Percentiles rank a stretch among this genome's conserved stretches.
Evolutionary conservation across 345 rosid species (phyloP).

Genomic region (Heritiera fomes): DNA sequence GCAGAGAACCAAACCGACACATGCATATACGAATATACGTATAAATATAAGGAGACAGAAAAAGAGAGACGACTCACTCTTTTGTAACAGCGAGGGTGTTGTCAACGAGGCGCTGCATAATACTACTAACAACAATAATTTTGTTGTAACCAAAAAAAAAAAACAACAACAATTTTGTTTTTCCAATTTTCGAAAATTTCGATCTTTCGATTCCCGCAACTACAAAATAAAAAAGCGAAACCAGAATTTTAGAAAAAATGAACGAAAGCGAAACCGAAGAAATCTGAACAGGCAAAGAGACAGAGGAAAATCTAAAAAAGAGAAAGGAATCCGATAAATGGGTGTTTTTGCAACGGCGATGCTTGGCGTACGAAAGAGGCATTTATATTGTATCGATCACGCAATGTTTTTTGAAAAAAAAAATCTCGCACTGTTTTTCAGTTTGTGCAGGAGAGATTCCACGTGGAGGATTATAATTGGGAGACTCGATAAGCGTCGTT

Average conservation of each 20-base stretch:
- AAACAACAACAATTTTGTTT: not conserved
- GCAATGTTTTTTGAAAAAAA: no score
- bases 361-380: constrained; percentile 40
- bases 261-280: not conserved
- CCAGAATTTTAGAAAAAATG: not conserved
- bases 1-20: not conserved
- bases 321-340: constrained; percentile 25
- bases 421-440: no score
- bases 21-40: not conserved
- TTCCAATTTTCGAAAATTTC: not conserved
- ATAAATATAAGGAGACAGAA: constrained; percentile 7
- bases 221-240: not conserved
- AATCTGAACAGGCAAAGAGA: not conserved
- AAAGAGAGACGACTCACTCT: constrained; percentile 64
- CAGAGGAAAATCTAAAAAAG: not conserved
- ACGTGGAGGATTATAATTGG: no score
- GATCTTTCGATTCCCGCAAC: not conserved
- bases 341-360: constrained; percentile 32
- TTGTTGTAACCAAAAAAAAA: no score
- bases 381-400: no score
- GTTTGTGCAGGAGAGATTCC: no score
- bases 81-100: constrained; percentile 82
- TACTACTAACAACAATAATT: not conserved
- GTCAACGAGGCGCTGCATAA: constrained; percentile 84
- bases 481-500: no score